Evolutionary conservation across 495 filamentous ascomycete genomes (phyloP).

Genomic region (Xylaria venustula): DNA sequence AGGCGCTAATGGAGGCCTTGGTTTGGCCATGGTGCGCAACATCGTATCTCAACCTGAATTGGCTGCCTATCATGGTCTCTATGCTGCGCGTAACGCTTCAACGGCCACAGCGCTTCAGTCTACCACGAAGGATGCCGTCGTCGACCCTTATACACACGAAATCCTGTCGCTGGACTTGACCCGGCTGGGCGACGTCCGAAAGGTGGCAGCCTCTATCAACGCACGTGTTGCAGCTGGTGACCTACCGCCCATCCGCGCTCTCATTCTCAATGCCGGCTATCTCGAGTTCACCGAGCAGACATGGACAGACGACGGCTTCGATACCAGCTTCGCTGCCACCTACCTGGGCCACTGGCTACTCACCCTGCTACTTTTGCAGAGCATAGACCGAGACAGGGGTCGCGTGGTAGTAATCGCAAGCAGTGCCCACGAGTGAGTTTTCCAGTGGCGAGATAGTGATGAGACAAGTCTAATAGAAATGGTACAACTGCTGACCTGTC

Average conservation of each 20-base stretch:
- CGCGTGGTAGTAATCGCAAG: conserved; percentile 38
- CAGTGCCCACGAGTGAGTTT: conserved; percentile 28
- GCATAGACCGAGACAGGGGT: conserved; percentile 34
- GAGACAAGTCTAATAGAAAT: too few relatives aligned
- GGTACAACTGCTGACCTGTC: too few relatives aligned
- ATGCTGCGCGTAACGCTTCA: conserved; percentile 32
- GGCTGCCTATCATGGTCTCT: conserved; percentile 33
- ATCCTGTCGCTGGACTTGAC: conserved; percentile 15
- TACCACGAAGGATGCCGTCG: conserved; percentile 12
- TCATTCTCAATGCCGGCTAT: conserved; percentile 42
- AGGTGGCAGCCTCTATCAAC: conserved; percentile 14
- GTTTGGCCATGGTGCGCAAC: conserved; percentile 44
- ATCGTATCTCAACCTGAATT: conserved; percentile 39
- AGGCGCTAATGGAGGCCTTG: conserved; percentile 35
- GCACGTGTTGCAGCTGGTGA: conserved; percentile 28
- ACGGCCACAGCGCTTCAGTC: conserved; percentile 21
- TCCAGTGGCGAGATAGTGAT: too few relatives aligned
- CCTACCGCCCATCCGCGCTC: conserved; percentile 38
- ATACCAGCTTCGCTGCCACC: conserved; percentile 37
- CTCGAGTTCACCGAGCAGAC: conserved; percentile 23
- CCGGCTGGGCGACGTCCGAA: conserved; percentile 11
- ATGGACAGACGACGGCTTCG: conserved; percentile 31
- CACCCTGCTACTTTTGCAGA: conserved; percentile 36
- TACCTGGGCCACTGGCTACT: conserved; percentile 42
- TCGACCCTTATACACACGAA: conserved; percentile 7